Evolutionary conservation across 768 basidiomycete species (phyloP).

Genomic region (Tylopilus balloui): DNA sequence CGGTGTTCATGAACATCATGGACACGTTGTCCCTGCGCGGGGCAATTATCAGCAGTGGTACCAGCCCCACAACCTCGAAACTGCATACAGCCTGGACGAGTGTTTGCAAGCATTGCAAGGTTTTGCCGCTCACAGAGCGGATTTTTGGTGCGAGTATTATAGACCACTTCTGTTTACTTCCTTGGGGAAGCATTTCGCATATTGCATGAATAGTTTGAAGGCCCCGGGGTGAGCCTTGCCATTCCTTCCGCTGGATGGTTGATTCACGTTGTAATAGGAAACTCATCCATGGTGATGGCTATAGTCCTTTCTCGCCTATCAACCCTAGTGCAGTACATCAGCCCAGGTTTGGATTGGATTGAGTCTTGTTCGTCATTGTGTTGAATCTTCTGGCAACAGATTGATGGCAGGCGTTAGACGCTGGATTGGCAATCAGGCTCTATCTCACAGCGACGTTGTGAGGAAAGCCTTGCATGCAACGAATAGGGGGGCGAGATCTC

Average conservation of each 20-base stretch:
- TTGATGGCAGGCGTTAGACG: slow-evolving; percentile 74
- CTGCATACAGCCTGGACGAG: slow-evolving; percentile 61
- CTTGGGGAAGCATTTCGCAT: slow-evolving; percentile 84
- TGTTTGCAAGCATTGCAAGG: slow-evolving; percentile 57
- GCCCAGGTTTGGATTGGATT: slow-evolving; percentile 32
- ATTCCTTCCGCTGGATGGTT: not conserved
- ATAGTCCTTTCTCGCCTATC: slow-evolving; percentile 73
- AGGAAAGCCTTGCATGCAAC: slow-evolving; percentile 36
- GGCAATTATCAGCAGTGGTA: slow-evolving; percentile 87
- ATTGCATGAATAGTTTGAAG: slow-evolving; percentile 87
- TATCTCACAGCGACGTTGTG: slow-evolving; percentile 38
- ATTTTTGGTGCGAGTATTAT: slow-evolving; percentile 90
- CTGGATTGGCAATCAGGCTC: slow-evolving; percentile 63
- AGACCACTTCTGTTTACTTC: slow-evolving; percentile 80
- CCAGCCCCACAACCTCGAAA: slow-evolving; percentile 61
- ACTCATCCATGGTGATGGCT: slow-evolving; percentile 58
- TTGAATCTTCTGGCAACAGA: slow-evolving; percentile 33
- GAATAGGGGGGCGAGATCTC: slow-evolving; percentile 24
- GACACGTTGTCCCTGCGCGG: slow-evolving; percentile 48
- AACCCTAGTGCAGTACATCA: slow-evolving; percentile 36
- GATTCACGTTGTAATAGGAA: slow-evolving; percentile 42
- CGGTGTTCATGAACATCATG: slow-evolving; percentile 59
- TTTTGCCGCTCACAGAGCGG: slow-evolving; percentile 57
- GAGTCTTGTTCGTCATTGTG: slow-evolving; percentile 22
- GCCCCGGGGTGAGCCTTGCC: slow-evolving; percentile 60